These are phyloP conservation scores for Oryza australiensis DNA, from an alignment of 176 grass and related monocot genomes.

Conservation along the genomic window DNA sequence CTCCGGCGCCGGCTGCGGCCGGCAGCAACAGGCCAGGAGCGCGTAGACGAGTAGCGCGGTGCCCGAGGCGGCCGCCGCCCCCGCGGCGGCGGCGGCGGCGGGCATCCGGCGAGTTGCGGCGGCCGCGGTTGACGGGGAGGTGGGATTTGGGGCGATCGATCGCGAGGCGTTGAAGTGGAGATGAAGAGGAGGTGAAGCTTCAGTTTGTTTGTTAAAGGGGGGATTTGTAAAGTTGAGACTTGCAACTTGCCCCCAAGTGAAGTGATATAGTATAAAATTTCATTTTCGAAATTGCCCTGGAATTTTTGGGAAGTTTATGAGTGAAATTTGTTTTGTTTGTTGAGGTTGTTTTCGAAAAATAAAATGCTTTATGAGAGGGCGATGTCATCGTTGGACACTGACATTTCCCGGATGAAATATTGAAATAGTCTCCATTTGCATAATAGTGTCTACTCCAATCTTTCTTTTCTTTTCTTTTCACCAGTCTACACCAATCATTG, in stretches of 20 bases:
- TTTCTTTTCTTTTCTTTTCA: too few relatives aligned
- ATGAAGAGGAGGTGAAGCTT: constrained; percentile 27
- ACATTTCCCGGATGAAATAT: too few relatives aligned
- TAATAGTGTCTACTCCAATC: too few relatives aligned
- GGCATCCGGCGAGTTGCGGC: constrained; percentile 36
- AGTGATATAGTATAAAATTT: neutral
- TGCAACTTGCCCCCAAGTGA: constrained; percentile 25
- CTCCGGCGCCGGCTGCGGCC: neutral
- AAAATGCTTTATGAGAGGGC: neutral
- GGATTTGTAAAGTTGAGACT: constrained; percentile 44
- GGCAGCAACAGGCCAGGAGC: constrained; percentile 38
- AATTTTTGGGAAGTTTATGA: neutral
- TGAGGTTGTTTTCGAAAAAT: neutral
- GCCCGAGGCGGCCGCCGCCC: constrained; percentile 41
- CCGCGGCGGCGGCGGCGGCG: constrained; percentile 40
- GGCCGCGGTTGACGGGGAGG: neutral
- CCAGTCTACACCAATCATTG: neutral
- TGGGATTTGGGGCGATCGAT: constrained; percentile 41
- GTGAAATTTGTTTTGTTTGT: neutral
- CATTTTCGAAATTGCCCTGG: neutral
- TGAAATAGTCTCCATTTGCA: too few relatives aligned
- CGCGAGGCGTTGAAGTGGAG: constrained; percentile 50
- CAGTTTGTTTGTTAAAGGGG: constrained; percentile 19
- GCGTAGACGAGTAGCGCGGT: constrained; percentile 36
- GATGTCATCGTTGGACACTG: neutral